A percentile compares a stretch with the other conserved stretches of the same genome.
Conservation (phyloP, 768 basidiomycete species). For the Russula sp. region DNA sequence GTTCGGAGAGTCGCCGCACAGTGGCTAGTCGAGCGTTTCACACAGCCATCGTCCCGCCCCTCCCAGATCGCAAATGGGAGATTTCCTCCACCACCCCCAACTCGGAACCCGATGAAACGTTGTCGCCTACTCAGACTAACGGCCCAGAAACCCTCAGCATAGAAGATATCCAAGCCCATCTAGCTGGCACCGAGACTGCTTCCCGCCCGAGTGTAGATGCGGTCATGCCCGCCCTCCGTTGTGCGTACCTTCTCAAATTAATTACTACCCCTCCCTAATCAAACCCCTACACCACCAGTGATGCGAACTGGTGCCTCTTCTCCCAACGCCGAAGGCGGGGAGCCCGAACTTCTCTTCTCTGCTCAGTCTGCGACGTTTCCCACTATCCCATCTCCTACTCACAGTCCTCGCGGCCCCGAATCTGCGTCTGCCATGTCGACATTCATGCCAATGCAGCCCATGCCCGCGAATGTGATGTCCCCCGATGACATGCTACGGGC, state of each 20-base stretch:
- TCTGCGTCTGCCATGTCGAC: slow-evolving; percentile 33
- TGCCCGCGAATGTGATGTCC: slow-evolving; percentile 41
- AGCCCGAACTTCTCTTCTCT: slow-evolving; percentile 44
- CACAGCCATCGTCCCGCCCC: slow-evolving; percentile 37
- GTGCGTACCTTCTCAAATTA: slow-evolving; percentile 37
- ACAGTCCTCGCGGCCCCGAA: slow-evolving; percentile 28
- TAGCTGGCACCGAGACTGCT: slow-evolving; percentile 35
- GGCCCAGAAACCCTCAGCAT: slow-evolving; percentile 43
- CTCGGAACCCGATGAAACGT: slow-evolving; percentile 22
- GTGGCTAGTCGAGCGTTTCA: slow-evolving; percentile 40
- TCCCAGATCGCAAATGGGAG: slow-evolving; percentile 34
- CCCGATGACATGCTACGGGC: slow-evolving; percentile 77
- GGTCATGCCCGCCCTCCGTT: slow-evolving; percentile 60
- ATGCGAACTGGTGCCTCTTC: slow-evolving; percentile 57
- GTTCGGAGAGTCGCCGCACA: slow-evolving; percentile 39
- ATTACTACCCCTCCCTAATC: slow-evolving; percentile 10
- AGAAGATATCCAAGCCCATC: slow-evolving; percentile 56
- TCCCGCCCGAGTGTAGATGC: slow-evolving; percentile 45
- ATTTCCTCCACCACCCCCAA: slow-evolving; percentile 5
- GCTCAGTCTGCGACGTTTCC: slow-evolving; percentile 26
- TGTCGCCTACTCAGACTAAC: slow-evolving; percentile 42
- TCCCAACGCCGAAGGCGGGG: neutral
- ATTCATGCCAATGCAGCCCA: slow-evolving; percentile 38
- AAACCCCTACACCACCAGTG: slow-evolving; percentile 38
- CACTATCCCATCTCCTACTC: slow-evolving; percentile 33